Base-by-base conservation (phyloP, 2,329 filamentous ascomycete genomes). In the Monilinia laxa region DNA sequence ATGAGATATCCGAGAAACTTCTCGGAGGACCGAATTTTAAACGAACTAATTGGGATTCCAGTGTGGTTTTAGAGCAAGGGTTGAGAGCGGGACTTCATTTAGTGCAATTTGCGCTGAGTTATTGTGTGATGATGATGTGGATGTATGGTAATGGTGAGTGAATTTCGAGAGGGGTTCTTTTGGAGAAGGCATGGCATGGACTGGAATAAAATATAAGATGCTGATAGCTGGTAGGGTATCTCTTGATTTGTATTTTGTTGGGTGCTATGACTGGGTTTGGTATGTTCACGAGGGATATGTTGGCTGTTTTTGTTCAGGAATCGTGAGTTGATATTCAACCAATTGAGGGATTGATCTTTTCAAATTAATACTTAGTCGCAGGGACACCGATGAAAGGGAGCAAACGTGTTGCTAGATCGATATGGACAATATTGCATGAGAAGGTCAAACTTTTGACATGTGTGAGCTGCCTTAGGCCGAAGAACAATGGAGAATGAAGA, bases 121-220 rank as follows among this genome's bases (percentile, higher is more conserved):
- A 70, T 63, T 69, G 65, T 42, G 52, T 71, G 20, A 71, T 71
- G 69, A 62, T 71, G 49, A 53, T 73, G 52, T 72, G 72, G 57
- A 72, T 73, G 70, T 72, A 71, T 68, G 71, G 65, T 51, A 73
- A 73, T 67, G 72, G 71, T 71, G 56, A 28, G 69, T 47, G 25
- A 28, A 47, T 35, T 31, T 35, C 35, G n/a, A 25, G n/a, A 10
- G 9, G n/a, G 9, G 49, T 6, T 35, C 31, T 6, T 31, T 47
- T 7, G 20, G 20, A 47, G 16, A 47, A 47, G 45, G 45, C 5
- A 47, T 42, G 45, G 18, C 7, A n/a, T 47, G 18, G 28, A 6
- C n/a, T 25, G 23, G 25, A 31, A 9, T 10, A 2, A 57, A 16
- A 42, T 42, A 14, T 42, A 59, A 42, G 25, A 51, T 31, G 35